A percentile compares a stretch with the other conserved stretches of the same genome.
phyloP scores from a whole-genome alignment of 2,329 filamentous ascomycete genomes.

The Xylariaceae sp. region DNA sequence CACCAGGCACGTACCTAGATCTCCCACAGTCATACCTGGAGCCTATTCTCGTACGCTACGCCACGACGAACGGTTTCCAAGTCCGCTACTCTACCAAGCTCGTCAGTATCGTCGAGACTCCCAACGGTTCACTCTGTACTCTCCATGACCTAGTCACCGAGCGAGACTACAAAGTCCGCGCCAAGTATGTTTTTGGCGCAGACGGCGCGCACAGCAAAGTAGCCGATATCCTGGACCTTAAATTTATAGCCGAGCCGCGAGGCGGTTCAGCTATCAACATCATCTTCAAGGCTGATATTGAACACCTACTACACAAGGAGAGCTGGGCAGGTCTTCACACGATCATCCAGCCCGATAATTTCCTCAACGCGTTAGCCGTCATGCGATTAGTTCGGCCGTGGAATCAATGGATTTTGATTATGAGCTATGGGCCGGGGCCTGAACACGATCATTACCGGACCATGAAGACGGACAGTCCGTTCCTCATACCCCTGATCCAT shows the following conservation, averaged over 20 bases:
- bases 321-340: conserved; percentile 51
- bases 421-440: conserved; percentile 33
- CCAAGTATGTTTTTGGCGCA: conserved; percentile 54
- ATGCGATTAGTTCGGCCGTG: conserved; percentile 53
- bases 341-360: conserved; percentile 46
- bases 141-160: conserved; percentile 36
- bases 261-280: conserved; percentile 38
- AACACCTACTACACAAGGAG: conserved; percentile 40
- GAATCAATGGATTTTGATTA: conserved; percentile 49
- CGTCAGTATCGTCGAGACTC: conserved; percentile 25
- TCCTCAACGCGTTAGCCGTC: conserved; percentile 39
- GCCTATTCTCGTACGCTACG: conserved; percentile 38
- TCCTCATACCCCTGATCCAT: conserved; percentile 20
- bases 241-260: conserved; percentile 31
- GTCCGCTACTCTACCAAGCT: conserved; percentile 37
- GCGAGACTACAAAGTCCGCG: conserved; percentile 38
- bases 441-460: conserved; percentile 12
- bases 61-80: conserved; percentile 34
- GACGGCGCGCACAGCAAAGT: conserved; percentile 44
- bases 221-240: conserved; percentile 33
- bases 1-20: conserved; percentile 39
- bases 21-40: conserved; percentile 41
- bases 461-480: conserved; percentile 11
- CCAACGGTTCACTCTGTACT: conserved; percentile 16
- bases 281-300: conserved; percentile 42